Evolutionary conservation across 371 early-diverging fungal species (phyloP), one percentile per base, ranked within the genome.

Genomic region (Blakeslea trispora): DNA sequence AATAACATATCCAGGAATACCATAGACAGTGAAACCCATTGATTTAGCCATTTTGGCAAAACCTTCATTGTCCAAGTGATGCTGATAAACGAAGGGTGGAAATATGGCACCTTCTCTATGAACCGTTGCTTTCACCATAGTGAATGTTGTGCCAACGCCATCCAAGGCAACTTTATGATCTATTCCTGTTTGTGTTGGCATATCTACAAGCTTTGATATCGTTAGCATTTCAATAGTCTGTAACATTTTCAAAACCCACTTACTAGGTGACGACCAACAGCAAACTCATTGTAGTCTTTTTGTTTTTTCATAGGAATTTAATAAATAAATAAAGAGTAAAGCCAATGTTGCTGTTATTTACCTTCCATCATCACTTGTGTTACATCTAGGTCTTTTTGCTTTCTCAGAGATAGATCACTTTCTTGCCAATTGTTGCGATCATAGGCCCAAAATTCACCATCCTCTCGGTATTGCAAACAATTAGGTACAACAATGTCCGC

Each of bases 1-100:
- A 21, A 62, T 62, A 47, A 23, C 57, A 35, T 83, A 74, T 34
- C 68, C 66, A 3, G 88, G 88, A 22, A 83, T 63, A 0, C 86
- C 87, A 59, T 68, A 84, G 1, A 86, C 81, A 15, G 64, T 61
- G 44, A 75, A 85, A 0, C 87, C 87, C 55, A 78, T 72, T 5
- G 74, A 73, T 56, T 77, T 81, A 35, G 86, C 87, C 59, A 85
- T 78, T 47, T 83, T 85, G 13, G 85, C 88, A 69, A 90, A 75
- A 0, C 88, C 89, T 73, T 88, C 90, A 14, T 86, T 84, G 53
- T 90, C 88, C 24, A 87, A 74, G 49, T 80, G 74, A 59, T 88
- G 86, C 42, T 83, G 75, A 34, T 83, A 72, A 22, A 81, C 74
- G 57, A 74, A 76, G 0, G 83, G 64, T 5, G 87, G 88, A 47